Conservation (phyloP, 2,329 filamentous ascomycete species). For the Purpureocillium lavendulum region DNA sequence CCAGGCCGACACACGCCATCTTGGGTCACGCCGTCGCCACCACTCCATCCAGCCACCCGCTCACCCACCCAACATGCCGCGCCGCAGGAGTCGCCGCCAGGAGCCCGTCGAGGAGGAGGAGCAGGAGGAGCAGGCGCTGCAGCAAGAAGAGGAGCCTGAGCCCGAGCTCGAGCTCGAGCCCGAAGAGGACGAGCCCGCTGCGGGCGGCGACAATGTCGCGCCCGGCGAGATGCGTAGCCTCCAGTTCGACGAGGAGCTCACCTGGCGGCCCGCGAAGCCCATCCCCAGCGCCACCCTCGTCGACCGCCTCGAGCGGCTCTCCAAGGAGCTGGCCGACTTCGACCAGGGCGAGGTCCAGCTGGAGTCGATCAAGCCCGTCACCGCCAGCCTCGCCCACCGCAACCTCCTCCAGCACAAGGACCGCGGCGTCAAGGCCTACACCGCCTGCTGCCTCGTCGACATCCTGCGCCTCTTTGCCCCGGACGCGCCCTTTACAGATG, state of each 20-base stretch:
- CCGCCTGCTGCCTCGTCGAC: conserved; percentile 84
- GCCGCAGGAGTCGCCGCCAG: conserved; percentile 25
- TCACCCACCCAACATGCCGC: conserved; percentile 27
- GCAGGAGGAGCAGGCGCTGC: conserved; percentile 13
- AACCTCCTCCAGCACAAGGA: conserved; percentile 89
- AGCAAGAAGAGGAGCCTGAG: conserved; percentile 7
- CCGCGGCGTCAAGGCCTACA: conserved; percentile 82
- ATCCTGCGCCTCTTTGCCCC: conserved; percentile 89
- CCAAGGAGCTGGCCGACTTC: conserved; percentile 73
- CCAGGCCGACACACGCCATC: no score
- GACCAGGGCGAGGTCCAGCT: conserved; percentile 82
- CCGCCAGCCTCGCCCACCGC: conserved; percentile 73
- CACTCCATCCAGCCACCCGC: no score
- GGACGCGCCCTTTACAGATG: conserved; percentile 84
- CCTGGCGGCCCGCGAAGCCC: conserved; percentile 85
- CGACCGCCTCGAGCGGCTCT: conserved; percentile 69
- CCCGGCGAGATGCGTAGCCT: conserved; percentile 33
- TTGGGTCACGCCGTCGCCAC: no score
- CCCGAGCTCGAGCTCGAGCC: conserved; percentile 1
- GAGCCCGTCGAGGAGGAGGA: conserved; percentile 19
- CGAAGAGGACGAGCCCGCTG: neutral
- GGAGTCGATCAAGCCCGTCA: conserved; percentile 74
- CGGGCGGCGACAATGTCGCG: neutral
- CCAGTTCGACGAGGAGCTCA: conserved; percentile 75
- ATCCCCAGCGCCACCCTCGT: conserved; percentile 79